Conservation (phyloP, 768 basidiomycete species). For the Peribolospora kevripleyi region DNA sequence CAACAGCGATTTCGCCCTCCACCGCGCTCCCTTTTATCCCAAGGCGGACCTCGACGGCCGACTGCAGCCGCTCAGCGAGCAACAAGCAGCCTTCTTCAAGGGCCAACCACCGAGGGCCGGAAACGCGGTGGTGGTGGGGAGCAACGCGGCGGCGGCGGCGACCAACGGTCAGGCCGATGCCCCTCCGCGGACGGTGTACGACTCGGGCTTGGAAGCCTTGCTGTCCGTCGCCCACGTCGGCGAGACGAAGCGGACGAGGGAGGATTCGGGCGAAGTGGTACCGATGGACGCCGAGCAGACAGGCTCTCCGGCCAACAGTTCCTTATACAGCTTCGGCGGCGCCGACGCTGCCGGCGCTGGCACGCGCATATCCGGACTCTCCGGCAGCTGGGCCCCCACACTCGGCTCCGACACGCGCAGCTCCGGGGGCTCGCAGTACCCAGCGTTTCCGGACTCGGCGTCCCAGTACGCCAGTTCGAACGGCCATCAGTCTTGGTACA, state of each 20-base stretch:
- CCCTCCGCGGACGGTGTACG: not conserved
- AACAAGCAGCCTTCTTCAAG: not conserved
- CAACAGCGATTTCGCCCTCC: not conserved
- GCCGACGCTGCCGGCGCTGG: not conserved
- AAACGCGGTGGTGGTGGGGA: no score
- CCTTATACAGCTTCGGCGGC: not conserved
- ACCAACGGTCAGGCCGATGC: no score
- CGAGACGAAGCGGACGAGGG: not conserved
- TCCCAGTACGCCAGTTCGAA: not conserved
- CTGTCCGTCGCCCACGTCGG: not conserved
- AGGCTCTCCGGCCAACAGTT: no score
- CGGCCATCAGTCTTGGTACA: not conserved
- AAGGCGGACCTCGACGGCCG: not conserved
- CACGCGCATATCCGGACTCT: slow-evolving; percentile 5
- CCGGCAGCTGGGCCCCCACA: slow-evolving; percentile 3
- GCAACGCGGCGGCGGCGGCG: no score
- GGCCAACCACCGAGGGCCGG: no score
- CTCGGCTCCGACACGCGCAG: not conserved
- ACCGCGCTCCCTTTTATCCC: not conserved
- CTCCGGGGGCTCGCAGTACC: slow-evolving; percentile 6
- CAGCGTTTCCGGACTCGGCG: not conserved
- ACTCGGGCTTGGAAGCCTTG: not conserved
- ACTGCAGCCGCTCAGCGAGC: not conserved
- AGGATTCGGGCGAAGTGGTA: not conserved
- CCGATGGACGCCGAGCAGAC: no score